Evolutionary conservation across 2,329 filamentous ascomycete species (phyloP).

Genomic region (Epichloe elymi): DNA sequence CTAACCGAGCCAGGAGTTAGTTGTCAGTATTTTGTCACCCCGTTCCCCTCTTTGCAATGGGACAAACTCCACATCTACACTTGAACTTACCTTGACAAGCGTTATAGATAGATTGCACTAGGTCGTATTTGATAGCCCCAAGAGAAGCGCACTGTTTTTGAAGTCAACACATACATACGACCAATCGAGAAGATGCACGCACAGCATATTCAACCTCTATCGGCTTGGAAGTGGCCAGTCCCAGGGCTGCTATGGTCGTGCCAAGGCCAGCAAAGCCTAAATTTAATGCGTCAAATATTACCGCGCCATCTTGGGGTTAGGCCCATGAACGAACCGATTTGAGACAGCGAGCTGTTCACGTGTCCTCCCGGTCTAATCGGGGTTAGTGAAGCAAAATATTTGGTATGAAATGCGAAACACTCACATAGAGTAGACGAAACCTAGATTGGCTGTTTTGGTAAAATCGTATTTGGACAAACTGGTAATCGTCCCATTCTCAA

Average conservation of each 20-base stretch:
- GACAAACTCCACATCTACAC: constrained; percentile 7
- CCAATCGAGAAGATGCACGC: constrained; percentile 16
- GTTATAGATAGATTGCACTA: constrained; percentile 45
- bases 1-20: not conserved
- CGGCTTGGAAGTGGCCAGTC: constrained; percentile 38
- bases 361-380: constrained; percentile 23
- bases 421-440: constrained; percentile 78
- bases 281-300: not conserved
- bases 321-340: constrained; percentile 17
- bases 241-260: constrained; percentile 49
- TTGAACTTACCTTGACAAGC: constrained; percentile 36
- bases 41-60: constrained; percentile 3
- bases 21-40: not conserved
- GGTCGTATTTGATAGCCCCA: constrained; percentile 56
- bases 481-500: constrained; percentile 50
- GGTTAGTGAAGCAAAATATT: constrained; percentile 2
- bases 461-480: constrained; percentile 77
- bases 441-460: constrained; percentile 52
- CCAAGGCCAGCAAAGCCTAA: constrained; percentile 64
- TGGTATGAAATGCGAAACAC: constrained; percentile 16
- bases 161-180: not conserved
- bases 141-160: constrained; percentile 58
- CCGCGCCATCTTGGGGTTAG: constrained; percentile 2
- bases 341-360: constrained; percentile 15
- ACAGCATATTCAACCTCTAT: constrained; percentile 64